Conservation (phyloP, 2,329 filamentous ascomycete species). For the Pseudocercospora cruenta region DNA sequence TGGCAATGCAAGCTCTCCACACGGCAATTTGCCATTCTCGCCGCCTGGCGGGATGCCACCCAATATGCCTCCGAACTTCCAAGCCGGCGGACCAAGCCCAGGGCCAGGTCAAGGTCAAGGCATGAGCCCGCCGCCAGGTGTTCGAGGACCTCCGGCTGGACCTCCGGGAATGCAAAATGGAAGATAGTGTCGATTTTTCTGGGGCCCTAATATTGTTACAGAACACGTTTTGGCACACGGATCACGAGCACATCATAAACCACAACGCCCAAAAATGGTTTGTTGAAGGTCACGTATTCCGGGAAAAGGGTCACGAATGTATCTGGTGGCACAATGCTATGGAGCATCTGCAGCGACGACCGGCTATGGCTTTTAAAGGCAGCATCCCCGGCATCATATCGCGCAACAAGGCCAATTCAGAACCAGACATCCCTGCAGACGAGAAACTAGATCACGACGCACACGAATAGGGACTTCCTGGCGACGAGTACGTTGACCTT, state of each 20-base stretch:
- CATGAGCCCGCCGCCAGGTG: conserved; percentile 24
- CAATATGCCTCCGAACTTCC: conserved; percentile 21
- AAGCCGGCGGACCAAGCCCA: conserved; percentile 26
- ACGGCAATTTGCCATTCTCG: conserved; percentile 36
- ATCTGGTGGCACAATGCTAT: neutral
- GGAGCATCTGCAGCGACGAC: neutral
- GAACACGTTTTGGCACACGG: neutral
- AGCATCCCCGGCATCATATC: neutral
- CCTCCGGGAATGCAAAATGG: conserved; percentile 10
- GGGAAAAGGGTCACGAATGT: neutral
- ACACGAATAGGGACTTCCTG: neutral
- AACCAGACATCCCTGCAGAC: neutral
- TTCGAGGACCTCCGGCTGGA: conserved; percentile 24
- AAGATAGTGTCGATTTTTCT: neutral
- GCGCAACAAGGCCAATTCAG: neutral
- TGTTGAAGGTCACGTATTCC: neutral
- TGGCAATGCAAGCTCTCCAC: conserved; percentile 20
- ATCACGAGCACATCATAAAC: neutral
- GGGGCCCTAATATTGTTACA: neutral
- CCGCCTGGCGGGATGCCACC: conserved; percentile 36
- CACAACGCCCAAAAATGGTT: neutral
- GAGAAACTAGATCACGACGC: neutral
- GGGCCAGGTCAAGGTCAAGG: conserved; percentile 12
- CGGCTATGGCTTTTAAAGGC: neutral
- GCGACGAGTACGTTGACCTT: neutral